These are phyloP conservation scores for Pseudocercospora pini-densiflorae DNA, from an alignment of 2,329 filamentous ascomycete genomes.

Conservation along the genomic window DNA sequence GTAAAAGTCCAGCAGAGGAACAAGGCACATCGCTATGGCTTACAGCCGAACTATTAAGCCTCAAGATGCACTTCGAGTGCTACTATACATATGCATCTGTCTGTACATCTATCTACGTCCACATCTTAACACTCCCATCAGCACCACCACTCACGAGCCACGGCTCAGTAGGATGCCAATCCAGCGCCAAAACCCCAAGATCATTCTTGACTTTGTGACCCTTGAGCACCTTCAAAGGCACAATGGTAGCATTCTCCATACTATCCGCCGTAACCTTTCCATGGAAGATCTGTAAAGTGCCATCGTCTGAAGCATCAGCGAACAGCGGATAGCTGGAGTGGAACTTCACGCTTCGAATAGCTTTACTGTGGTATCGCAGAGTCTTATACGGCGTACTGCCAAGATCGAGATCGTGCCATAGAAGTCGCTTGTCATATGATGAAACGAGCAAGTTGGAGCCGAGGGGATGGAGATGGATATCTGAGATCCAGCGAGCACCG, in stretches of 20 bases:
- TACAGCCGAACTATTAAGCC: neutral
- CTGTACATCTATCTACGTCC: constrained; percentile 54
- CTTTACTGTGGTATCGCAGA: constrained; percentile 89
- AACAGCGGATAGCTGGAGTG: constrained; percentile 83
- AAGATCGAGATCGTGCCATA: constrained; percentile 97
- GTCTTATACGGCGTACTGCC: constrained; percentile 93
- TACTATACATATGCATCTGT: neutral
- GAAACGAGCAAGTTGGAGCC: constrained; percentile 95
- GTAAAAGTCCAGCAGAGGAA: neutral
- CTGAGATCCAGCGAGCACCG: constrained; percentile 92
- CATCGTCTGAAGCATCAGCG: constrained; percentile 93
- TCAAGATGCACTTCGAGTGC: neutral
- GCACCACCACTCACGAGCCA: constrained; percentile 95
- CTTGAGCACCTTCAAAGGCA: constrained; percentile 90
- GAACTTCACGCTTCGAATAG: constrained; percentile 86
- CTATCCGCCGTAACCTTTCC: constrained; percentile 92
- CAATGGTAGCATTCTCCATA: constrained; percentile 95
- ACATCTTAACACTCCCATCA: constrained; percentile 89
- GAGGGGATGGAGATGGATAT: constrained; percentile 88
- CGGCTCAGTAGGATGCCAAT: constrained; percentile 93
- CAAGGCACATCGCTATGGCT: neutral
- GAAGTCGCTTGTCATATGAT: constrained; percentile 87
- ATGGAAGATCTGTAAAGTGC: constrained; percentile 93
- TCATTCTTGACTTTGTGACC: constrained; percentile 87
- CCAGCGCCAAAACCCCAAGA: constrained; percentile 88